Percentiles rank a stretch among this genome's conserved stretches.
Conservation (phyloP, 108 stramenopile genomes). For the Aureococcus anophagefferens region DNA sequence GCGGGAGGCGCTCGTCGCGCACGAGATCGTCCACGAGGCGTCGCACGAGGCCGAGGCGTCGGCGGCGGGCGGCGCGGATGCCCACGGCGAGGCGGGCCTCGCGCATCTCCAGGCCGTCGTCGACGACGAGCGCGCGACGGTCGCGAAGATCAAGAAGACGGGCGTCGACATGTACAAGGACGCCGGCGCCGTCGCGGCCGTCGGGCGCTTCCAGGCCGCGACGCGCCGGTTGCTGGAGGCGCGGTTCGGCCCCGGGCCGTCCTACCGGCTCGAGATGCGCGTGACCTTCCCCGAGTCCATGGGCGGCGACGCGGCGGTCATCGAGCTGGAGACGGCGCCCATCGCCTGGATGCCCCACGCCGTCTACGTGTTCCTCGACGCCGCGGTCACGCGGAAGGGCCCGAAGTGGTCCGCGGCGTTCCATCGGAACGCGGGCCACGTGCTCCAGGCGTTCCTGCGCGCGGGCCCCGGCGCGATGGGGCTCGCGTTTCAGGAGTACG, state of each 20-base stretch:
- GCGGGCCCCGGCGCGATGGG: constrained; percentile 27
- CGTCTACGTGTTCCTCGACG: constrained; percentile 66
- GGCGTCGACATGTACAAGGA: too few species aligned
- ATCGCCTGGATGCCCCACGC: constrained; percentile 56
- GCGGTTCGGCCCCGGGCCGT: neutral
- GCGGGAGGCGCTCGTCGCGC: too few species aligned
- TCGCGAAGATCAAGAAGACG: too few species aligned
- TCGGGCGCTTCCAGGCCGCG: too few species aligned
- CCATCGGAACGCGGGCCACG: constrained; percentile 66
- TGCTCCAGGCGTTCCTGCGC: constrained; percentile 64
- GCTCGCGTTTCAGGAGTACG: constrained; percentile 70
- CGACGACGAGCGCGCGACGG: too few species aligned
- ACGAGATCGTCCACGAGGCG: too few species aligned
- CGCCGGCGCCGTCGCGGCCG: too few species aligned
- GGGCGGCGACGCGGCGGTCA: neutral
- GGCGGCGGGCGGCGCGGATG: too few species aligned
- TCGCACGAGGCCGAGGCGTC: too few species aligned
- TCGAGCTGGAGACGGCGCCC: constrained; percentile 4
- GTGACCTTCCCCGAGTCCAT: constrained; percentile 5
- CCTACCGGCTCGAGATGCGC: neutral
- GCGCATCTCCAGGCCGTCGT: too few species aligned
- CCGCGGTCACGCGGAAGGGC: constrained; percentile 30
- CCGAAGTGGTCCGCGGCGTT: constrained; percentile 11
- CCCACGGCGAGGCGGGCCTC: too few species aligned
- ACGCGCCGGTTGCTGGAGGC: too few species aligned